These are phyloP conservation scores for Ogataea populi-albae DNA, from an alignment of 805 yeast genomes.

Conservation along the genomic window DNA sequence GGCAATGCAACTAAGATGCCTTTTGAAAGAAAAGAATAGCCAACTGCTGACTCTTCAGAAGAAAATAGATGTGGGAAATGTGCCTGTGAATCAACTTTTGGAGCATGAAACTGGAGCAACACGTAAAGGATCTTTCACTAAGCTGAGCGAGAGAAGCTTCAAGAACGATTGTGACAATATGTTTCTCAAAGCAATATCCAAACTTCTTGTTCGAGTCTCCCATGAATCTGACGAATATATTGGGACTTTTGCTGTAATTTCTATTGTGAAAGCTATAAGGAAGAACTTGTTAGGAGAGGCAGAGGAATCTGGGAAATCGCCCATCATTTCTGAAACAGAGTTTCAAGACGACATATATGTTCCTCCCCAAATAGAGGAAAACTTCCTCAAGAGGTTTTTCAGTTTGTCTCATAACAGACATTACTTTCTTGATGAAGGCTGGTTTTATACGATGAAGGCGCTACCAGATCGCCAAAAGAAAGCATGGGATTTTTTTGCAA, in stretches of 20 bases:
- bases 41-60: conserved; percentile 1
- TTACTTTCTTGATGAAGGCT: conserved; percentile 15
- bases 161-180: conserved; percentile 3
- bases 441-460: conserved; percentile 6
- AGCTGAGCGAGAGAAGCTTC: not conserved
- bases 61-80: not conserved
- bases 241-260: conserved; percentile 24
- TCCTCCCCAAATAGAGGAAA: conserved; percentile 15
- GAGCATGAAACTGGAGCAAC: not conserved
- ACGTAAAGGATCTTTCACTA: conserved; percentile 1
- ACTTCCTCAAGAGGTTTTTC: conserved; percentile 15
- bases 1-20: not conserved
- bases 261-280: conserved; percentile 22
- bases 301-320: conserved; percentile 7
- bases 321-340: conserved; percentile 11
- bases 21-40: conserved; percentile 1
- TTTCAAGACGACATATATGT: conserved; percentile 11
- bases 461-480: conserved; percentile 10
- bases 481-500: conserved; percentile 18
- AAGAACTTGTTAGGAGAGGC: conserved; percentile 16
- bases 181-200: conserved; percentile 11
- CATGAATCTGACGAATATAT: conserved; percentile 20
- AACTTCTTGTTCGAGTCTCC: conserved; percentile 12
- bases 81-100: not conserved
- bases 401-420: conserved; percentile 20